Evolutionary conservation across 176 grass and related monocot species (phyloP).

Genomic region (Aegilops longissima): DNA sequence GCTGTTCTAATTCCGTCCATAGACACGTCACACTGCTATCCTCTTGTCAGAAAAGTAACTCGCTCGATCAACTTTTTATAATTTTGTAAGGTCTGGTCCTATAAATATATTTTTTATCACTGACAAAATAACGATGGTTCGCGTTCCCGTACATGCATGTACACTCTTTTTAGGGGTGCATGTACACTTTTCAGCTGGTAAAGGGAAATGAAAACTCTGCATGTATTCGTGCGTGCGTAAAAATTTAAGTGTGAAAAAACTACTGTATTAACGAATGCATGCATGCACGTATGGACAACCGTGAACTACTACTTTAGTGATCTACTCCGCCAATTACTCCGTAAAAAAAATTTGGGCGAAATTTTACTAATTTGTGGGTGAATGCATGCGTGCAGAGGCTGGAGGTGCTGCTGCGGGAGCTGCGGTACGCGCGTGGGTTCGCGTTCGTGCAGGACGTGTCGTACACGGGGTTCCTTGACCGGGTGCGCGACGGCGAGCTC

Average conservation of each 20-base stretch:
- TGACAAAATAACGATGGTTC: background rate
- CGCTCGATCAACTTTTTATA: background rate
- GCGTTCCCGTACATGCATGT: too few species aligned
- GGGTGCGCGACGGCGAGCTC: slow-evolving; percentile 50
- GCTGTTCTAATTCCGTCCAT: background rate
- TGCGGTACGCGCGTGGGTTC: slow-evolving; percentile 44
- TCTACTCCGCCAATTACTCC: too few species aligned
- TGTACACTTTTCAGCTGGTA: background rate
- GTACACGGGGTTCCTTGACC: slow-evolving; percentile 59
- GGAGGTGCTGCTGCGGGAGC: slow-evolving; percentile 38
- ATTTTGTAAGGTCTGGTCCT: background rate
- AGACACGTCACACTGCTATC: background rate
- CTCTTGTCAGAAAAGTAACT: background rate
- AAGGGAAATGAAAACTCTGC: background rate
- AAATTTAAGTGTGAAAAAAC: too few species aligned
- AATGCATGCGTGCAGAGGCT: slow-evolving; percentile 30
- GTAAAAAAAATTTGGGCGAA: too few species aligned
- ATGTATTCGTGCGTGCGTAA: too few species aligned
- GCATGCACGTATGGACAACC: too few species aligned
- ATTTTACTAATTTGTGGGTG: background rate
- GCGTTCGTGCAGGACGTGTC: slow-evolving; percentile 57
- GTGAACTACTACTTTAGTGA: too few species aligned
- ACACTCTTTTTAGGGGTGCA: too few species aligned
- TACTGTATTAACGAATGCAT: background rate
- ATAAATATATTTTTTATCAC: background rate